These are phyloP conservation scores for Mycena chlorophos DNA, from an alignment of 768 basidiomycete genomes.

Conservation along the genomic window DNA sequence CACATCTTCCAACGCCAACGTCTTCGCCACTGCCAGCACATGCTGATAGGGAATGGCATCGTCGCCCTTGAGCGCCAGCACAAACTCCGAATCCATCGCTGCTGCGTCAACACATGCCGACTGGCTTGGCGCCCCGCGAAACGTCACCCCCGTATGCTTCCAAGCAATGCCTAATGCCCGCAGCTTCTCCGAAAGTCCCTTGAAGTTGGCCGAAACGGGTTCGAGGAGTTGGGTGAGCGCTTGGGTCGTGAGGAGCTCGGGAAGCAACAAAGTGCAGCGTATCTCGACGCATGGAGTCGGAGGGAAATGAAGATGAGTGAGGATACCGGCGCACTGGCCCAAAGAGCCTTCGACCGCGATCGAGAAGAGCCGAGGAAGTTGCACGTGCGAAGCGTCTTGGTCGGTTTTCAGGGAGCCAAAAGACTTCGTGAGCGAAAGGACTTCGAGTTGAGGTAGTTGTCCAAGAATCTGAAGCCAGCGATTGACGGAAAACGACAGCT, in stretches of 20 bases:
- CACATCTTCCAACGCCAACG: background rate
- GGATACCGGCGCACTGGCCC: background rate
- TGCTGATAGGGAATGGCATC: background rate
- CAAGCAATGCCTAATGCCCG: background rate
- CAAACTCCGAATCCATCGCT: background rate
- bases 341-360: background rate
- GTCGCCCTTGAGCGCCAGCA: background rate
- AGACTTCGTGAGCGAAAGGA: background rate
- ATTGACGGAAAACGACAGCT: background rate
- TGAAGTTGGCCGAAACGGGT: background rate
- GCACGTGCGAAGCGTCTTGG: background rate
- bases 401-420: background rate
- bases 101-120: background rate
- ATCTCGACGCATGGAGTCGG: conserved; percentile 4
- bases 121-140: background rate
- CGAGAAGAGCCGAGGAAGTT: conserved; percentile 2
- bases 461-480: conserved; percentile 4
- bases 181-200: background rate
- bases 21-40: background rate
- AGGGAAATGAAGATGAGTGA: background rate
- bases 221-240: background rate
- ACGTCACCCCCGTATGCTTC: background rate
- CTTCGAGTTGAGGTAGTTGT: conserved; percentile 1
- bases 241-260: background rate
- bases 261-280: background rate